phyloP scores from a whole-genome alignment of 768 basidiomycete species.

The Tulasnella sp. region DNA sequence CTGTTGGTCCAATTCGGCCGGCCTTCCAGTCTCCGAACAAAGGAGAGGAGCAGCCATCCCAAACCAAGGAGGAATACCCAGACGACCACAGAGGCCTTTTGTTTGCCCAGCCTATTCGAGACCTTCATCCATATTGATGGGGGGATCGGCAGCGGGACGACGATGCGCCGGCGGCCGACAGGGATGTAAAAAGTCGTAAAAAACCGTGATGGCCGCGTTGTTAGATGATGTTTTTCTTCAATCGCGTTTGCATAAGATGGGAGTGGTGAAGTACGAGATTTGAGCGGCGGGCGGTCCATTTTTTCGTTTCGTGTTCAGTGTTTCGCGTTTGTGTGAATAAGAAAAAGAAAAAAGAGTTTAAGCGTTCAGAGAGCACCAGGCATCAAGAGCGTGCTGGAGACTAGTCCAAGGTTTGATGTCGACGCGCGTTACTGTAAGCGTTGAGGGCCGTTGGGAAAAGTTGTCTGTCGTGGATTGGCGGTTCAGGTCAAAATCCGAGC shows the following conservation, averaged over 20 bases:
- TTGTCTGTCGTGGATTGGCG: background rate
- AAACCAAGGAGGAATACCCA: constrained; percentile 41
- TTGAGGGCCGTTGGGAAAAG: background rate
- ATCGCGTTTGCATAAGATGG: constrained; percentile 25
- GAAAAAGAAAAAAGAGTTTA: background rate
- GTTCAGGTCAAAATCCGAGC: constrained; percentile 1
- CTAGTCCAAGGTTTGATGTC: background rate
- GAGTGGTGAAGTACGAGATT: constrained; percentile 25
- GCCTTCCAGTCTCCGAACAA: background rate
- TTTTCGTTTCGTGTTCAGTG: background rate
- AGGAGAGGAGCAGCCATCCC: constrained; percentile 42
- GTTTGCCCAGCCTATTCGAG: constrained; percentile 50
- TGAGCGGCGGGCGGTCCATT: constrained; percentile 17
- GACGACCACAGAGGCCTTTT: constrained; percentile 49
- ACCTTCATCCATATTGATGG: constrained; percentile 50
- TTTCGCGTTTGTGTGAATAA: background rate
- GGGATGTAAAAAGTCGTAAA: constrained; percentile 51
- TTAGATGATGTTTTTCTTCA: constrained; percentile 30
- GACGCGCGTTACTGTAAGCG: background rate
- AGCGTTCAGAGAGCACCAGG: background rate
- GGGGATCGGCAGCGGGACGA: constrained; percentile 55
- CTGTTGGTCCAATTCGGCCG: constrained; percentile 19
- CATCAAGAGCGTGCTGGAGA: background rate
- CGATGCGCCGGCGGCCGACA: constrained; percentile 48
- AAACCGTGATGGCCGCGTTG: constrained; percentile 39